Evolutionary conservation across 768 basidiomycete species (phyloP).

Genomic region (Suillus luteus): DNA sequence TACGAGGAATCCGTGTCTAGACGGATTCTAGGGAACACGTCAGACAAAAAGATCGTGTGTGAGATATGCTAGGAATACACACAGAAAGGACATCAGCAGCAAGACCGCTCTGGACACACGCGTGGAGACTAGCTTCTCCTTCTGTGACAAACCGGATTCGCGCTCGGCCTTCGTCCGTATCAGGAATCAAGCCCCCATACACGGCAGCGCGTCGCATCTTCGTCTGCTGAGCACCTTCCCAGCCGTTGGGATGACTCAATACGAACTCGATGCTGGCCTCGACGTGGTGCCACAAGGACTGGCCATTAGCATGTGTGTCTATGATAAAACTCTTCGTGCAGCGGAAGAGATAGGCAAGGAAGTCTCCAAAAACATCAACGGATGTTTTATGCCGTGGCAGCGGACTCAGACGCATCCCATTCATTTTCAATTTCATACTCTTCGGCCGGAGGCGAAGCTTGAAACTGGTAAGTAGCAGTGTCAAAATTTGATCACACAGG

Average conservation of each 20-base stretch:
- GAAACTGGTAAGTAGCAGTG: constrained; percentile 48
- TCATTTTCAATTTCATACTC: constrained; percentile 81
- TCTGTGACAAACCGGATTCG: constrained; percentile 81
- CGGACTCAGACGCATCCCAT: constrained; percentile 74
- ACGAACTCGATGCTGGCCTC: constrained; percentile 74
- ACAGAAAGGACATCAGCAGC: constrained; percentile 79
- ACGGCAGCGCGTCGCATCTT: constrained; percentile 77
- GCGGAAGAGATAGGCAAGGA: constrained; percentile 69
- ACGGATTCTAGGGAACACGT: constrained; percentile 53
- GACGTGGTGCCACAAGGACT: constrained; percentile 66
- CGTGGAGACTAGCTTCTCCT: constrained; percentile 82
- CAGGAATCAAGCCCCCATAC: constrained; percentile 70
- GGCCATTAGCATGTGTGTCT: constrained; percentile 82
- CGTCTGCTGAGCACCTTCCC: constrained; percentile 76
- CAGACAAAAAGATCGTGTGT: constrained; percentile 7
- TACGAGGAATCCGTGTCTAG: constrained; percentile 76
- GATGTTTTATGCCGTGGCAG: constrained; percentile 69
- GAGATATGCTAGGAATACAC: constrained; percentile 22
- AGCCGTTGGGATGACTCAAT: constrained; percentile 79
- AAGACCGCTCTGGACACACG: constrained; percentile 75
- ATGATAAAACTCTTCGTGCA: constrained; percentile 77
- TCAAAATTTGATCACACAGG: constrained; percentile 8
- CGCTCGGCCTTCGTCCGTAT: constrained; percentile 71
- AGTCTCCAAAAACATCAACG: constrained; percentile 80
- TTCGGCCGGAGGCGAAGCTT: constrained; percentile 78